These are phyloP conservation scores for Corynespora cassiicola DNA, from an alignment of 2,329 filamentous ascomycete genomes.

Conservation along the genomic window DNA sequence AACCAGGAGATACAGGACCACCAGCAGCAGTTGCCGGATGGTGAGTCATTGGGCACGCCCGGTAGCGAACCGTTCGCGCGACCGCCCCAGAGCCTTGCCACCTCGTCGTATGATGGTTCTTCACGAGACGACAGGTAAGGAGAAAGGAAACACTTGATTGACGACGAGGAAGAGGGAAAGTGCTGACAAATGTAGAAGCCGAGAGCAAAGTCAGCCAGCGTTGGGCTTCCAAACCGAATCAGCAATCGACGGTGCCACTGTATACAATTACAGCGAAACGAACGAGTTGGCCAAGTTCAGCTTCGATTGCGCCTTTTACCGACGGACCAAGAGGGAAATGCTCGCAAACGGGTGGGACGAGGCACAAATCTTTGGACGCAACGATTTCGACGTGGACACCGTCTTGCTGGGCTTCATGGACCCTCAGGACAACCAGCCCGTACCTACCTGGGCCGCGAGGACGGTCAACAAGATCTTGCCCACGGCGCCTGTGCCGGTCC, in stretches of 20 bases:
- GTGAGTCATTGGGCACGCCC: conserved; percentile 33
- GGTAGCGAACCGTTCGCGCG: conserved; percentile 32
- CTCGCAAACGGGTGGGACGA: conserved; percentile 40
- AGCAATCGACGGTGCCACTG: conserved; percentile 22
- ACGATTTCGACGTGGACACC: conserved; percentile 42
- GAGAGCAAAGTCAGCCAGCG: conserved; percentile 40
- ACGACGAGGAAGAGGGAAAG: conserved; percentile 4
- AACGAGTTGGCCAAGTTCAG: conserved; percentile 35
- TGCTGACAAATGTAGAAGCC: conserved; percentile 30
- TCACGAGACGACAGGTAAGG: conserved; percentile 41
- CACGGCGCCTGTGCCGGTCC: conserved; percentile 28
- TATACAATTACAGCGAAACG: conserved; percentile 28
- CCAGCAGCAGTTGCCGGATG: conserved; percentile 24
- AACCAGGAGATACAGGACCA: conserved; percentile 30
- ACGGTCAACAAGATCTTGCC: conserved; percentile 39
- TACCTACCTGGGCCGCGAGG: conserved; percentile 41
- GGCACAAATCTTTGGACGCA: conserved; percentile 38
- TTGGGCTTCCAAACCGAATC: conserved; percentile 27
- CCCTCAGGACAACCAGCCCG: conserved; percentile 38
- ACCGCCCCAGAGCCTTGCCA: conserved; percentile 26
- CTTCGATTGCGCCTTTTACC: conserved; percentile 42
- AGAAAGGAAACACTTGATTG: conserved; percentile 5
- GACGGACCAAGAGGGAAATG: conserved; percentile 38
- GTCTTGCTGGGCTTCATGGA: conserved; percentile 41
- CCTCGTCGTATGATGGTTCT: conserved; percentile 41